Evolutionary conservation across 2,329 filamentous ascomycete genomes (phyloP).

Genomic region (Trichophyton equinum): DNA sequence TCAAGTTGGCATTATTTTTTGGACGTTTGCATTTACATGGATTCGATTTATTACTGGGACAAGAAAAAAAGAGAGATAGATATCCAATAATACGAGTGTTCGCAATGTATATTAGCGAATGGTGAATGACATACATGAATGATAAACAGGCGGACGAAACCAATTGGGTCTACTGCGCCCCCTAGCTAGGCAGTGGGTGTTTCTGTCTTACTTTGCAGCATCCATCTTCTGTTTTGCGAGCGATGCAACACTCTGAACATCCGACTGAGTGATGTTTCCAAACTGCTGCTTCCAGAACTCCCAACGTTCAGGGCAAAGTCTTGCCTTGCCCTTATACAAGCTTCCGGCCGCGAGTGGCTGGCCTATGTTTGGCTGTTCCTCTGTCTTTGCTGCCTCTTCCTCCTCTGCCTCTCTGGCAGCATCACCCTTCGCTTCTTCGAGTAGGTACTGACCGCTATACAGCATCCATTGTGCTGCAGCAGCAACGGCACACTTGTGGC

Average conservation of each 20-base stretch:
- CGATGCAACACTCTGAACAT: background rate
- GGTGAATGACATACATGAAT: background rate
- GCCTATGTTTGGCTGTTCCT: background rate
- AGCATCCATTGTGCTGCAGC: constrained; percentile 3
- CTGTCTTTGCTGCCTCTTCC: background rate
- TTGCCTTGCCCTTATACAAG: background rate
- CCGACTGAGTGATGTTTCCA: background rate
- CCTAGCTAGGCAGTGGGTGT: background rate
- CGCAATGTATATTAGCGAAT: background rate
- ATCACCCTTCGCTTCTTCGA: background rate
- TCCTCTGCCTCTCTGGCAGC: background rate
- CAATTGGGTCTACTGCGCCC: background rate
- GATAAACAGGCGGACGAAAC: background rate
- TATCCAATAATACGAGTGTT: background rate
- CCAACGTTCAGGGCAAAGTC: constrained; percentile 1
- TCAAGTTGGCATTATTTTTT: background rate
- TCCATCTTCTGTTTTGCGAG: background rate
- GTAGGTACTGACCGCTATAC: background rate
- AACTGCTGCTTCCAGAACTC: constrained; percentile 3
- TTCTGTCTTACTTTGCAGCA: background rate
- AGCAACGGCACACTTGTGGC: background rate
- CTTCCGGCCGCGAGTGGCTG: background rate
- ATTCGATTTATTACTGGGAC: background rate
- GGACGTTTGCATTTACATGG: background rate
- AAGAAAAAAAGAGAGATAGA: background rate